Evolutionary conservation across 1,284 basidiomycete species (phyloP), one percentile per base, ranked within the genome.

Genomic region (Omphalotus olearius): DNA sequence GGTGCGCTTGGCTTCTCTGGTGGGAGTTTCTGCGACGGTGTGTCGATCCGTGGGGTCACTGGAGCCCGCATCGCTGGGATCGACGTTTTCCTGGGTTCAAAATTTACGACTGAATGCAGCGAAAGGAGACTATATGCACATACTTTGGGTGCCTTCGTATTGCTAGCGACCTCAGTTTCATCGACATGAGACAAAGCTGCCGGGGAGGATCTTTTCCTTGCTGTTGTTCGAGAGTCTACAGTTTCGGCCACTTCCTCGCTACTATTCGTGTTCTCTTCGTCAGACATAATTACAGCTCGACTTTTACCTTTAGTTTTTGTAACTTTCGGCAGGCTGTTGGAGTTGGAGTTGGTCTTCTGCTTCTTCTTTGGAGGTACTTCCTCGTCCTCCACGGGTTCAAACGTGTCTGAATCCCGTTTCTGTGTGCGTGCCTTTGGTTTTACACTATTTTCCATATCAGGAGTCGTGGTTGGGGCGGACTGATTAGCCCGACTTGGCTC

Each of bases 1-100:
- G 13, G 54, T 39, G 30, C 42, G 40, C 33, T 53, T 39, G 50
- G 45, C 38, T 44, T 45, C 48, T 36, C 26, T 53, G 35, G 28
- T 26, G 6, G 55, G 54, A n/a, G 52, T 56, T 40, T 52, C 46
- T n/a, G 33, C 39, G 16, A 36, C 16, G 25, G 4, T 14, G 11
- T 18, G 33, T 14, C 39, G 26, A 30, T 14, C 17, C 11, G 18
- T 17, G n/a, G 35, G 18, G 18, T 25, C 23, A 20, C 40, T 36
- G n/a, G 30, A 25, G 37, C 26, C 13, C 11, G 37, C 14, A 20
- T 18, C 28, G 6, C 9, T 42, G 20, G 56, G 63, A 35, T 57
- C 52, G 16, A 62, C 39, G 43, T 66, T 66, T 51, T 69, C 64
- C 64, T 66, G 39, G 7, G 30, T 35, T 33, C 37, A 6, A 18